phyloP scores from a whole-genome alignment of 164 flowering plant species.

The Santalum album region DNA sequence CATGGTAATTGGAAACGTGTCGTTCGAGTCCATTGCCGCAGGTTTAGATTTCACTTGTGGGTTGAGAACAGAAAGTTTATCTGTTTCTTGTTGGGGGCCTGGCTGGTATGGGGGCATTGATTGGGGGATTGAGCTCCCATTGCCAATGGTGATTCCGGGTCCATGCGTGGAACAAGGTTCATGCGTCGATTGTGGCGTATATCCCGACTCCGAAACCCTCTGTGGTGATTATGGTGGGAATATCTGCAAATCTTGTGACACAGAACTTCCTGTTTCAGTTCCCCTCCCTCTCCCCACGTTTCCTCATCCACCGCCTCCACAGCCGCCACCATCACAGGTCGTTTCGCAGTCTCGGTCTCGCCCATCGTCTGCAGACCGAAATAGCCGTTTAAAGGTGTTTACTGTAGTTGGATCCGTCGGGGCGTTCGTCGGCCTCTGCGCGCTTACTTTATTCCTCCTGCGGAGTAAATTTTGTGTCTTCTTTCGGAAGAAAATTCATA shows the following conservation, averaged over 20 bases:
- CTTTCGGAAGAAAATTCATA: background rate
- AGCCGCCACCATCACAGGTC: background rate
- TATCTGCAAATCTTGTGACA: background rate
- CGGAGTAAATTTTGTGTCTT: conserved; percentile 12
- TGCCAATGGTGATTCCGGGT: background rate
- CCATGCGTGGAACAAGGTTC: background rate
- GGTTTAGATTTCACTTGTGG: background rate
- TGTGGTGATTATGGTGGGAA: background rate
- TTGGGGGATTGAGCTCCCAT: background rate
- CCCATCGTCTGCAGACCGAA: no score
- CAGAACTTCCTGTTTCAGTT: background rate
- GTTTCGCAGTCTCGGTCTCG: no score
- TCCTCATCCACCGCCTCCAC: background rate
- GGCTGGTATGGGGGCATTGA: background rate
- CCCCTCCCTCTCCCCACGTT: background rate
- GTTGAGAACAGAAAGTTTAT: background rate
- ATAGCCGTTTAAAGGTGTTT: no score
- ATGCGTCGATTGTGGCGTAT: background rate
- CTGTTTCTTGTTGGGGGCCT: background rate
- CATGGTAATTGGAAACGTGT: background rate
- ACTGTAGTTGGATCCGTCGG: conserved; percentile 23
- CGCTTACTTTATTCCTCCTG: conserved; percentile 7
- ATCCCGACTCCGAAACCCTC: background rate
- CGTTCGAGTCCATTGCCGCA: background rate
- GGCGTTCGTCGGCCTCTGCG: conserved; percentile 17